Base-by-base conservation (phyloP, 805 yeast species). In the Sungouiozyma ichnusensis region DNA sequence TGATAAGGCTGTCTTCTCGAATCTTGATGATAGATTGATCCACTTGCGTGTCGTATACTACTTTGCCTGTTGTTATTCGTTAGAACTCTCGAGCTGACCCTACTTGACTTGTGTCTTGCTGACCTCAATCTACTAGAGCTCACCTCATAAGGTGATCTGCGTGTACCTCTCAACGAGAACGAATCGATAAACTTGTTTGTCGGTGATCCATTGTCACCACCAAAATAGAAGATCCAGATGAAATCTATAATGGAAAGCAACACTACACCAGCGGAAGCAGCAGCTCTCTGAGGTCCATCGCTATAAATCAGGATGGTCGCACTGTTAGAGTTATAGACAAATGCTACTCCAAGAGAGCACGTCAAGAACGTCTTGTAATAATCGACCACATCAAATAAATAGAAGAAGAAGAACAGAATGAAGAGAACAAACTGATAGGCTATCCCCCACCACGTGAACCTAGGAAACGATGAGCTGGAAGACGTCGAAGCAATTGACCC, bases 381-480 rank as follows among this genome's bases (percentile, higher is more conserved):
- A 56, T 83, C 86, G 45, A 85, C 68, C 36, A 77, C 64, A 62
- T 82, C 80, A 53, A 64, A 65, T 59, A 77, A 71, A 63, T 74
- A 85, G 48, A 77, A 67, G 43, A 69, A 52, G 35, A 72, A 70
- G 45, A 74, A 69, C 16, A 69, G 58, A 4, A 76, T 51, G 16
- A 83, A 70, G 35, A 85, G 50, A 24, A 85, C 47, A 16, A 87
- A 66, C 63, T 90, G 79, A 57, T 77, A 92, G 2, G 83, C 88
- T 4, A 92, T 62, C 1, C 94, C 95, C 98, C 98, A 92, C 98
- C 98, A 90, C 3, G 92, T 76, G 63, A 90, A 83, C 49, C 77
- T 75, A 1, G 97, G 96, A 57, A 81, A 85, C 4, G 62, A 49
- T 14, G 63, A 60, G 19, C 51, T 44, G 16, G 61, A 58, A 15